phyloP scores from a whole-genome alignment of 2,329 filamentous ascomycete genomes.

The Botryotinia narcissicola region DNA sequence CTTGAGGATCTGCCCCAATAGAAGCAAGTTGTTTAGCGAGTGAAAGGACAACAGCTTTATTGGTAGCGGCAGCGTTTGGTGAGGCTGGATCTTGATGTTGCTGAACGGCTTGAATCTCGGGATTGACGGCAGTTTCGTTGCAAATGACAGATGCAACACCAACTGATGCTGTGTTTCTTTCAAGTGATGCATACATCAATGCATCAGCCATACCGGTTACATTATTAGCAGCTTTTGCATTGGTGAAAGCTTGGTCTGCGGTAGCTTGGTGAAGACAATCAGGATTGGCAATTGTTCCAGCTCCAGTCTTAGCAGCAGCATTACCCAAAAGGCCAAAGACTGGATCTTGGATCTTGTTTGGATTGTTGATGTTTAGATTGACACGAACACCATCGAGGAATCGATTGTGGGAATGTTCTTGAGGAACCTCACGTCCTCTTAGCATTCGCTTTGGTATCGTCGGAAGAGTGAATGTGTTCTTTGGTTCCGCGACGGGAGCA shows the following conservation, averaged over 20 bases:
- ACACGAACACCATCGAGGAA: constrained; percentile 47
- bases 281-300: constrained; percentile 49
- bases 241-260: constrained; percentile 61
- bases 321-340: constrained; percentile 54
- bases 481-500: constrained; percentile 31
- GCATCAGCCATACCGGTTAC: constrained; percentile 52
- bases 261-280: constrained; percentile 59
- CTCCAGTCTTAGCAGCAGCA: constrained; percentile 48
- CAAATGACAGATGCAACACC: constrained; percentile 58
- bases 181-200: constrained; percentile 53
- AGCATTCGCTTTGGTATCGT: constrained; percentile 36
- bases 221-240: constrained; percentile 55
- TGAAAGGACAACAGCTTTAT: constrained; percentile 60
- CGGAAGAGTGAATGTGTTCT: constrained; percentile 28
- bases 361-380: constrained; percentile 49
- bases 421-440: constrained; percentile 50
- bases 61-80: constrained; percentile 51
- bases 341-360: constrained; percentile 47
- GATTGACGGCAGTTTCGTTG: constrained; percentile 57
- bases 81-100: constrained; percentile 69
- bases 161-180: constrained; percentile 60
- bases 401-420: constrained; percentile 55
- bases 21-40: constrained; percentile 58
- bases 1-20: constrained; percentile 60
- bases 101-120: constrained; percentile 61